Evolutionary conservation across 2,329 filamentous ascomycete species (phyloP), one percentile per base, ranked within the genome.

Genomic region (Paraphoma chrysanthemicola): DNA sequence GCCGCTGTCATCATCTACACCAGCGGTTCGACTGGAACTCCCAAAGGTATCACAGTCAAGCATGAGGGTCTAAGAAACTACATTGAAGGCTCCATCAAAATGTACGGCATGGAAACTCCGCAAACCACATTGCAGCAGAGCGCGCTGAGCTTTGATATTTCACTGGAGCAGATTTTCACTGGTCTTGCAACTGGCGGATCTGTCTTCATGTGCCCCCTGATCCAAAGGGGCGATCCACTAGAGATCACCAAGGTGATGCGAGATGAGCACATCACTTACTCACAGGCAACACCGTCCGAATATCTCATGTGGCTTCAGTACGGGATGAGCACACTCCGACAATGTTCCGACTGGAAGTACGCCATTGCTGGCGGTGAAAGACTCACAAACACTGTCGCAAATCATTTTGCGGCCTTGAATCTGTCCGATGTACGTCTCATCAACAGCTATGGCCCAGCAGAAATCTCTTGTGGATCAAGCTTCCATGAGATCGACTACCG

Each of bases 11-110:
- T 38, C 33, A 38, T 90, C 6, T 85, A 88, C 57, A 83, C 82
- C 0, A 82, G 82, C 4, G 83, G 83, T 0, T 84, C 83, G 0
- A 83, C 84, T 1, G 81, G 81, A 47, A 80, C 79, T 44, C 83
- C 85, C 0, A 85, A 85, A 53, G 86, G 85, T 2, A 83, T 87
- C 14, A 10, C 10, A 23, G 10, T 43, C 18, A 9, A 14, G 16
- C 33, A 29, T 43, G 11, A 9, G 6, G 23, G n/a, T 36, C 46
- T 36, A 2, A 2, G 29, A 11, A 84, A 38, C 33, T 11, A 11
- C 10, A 38, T 38, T n/a, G n/a, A 11, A n/a, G 33, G 33, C 6
- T 11, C 10, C n/a, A 3, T 38, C 10, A n/a, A 11, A 38, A 11
- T 11, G 10, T n/a, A 38, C 33, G 10, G 33, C 33, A 87, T 18